These are phyloP conservation scores for Fusarium globosum DNA, from an alignment of 2,329 filamentous ascomycete species.

Conservation along the genomic window DNA sequence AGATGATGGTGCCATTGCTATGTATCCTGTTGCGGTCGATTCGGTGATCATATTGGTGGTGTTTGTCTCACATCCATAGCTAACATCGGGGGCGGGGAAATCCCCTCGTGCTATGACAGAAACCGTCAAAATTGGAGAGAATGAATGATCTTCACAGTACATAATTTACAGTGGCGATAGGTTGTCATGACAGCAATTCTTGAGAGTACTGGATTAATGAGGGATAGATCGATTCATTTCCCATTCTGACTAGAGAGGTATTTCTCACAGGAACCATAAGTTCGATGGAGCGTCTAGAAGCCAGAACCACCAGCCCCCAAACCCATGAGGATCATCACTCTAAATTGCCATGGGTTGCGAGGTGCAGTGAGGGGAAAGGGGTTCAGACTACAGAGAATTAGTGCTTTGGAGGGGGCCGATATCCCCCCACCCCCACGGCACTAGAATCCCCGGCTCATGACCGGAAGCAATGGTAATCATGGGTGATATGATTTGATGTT, in stretches of 20 bases:
- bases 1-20: background rate
- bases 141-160: background rate
- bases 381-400: background rate
- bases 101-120: background rate
- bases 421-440: slow-evolving; percentile 31
- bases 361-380: slow-evolving; percentile 20
- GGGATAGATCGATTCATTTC: background rate
- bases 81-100: slow-evolving; percentile 22
- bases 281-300: background rate
- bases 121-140: slow-evolving; percentile 17
- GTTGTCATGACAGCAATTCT: slow-evolving; percentile 14
- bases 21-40: background rate
- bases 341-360: background rate
- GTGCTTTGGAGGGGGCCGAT: slow-evolving; percentile 18
- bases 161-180: background rate
- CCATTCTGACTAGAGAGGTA: background rate
- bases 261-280: background rate
- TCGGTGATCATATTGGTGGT: background rate
- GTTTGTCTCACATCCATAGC: background rate
- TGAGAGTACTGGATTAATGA: background rate
- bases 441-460: slow-evolving; percentile 19
- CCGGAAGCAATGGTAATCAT: slow-evolving; percentile 7
- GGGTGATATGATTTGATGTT: slow-evolving; percentile 1
- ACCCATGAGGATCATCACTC: slow-evolving; percentile 5
- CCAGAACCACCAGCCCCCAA: slow-evolving; percentile 30